Percentiles rank a stretch among this genome's conserved stretches.
Evolutionary conservation across 2,329 filamentous ascomycete species (phyloP).

Genomic region (Ophiostoma perfectum): DNA sequence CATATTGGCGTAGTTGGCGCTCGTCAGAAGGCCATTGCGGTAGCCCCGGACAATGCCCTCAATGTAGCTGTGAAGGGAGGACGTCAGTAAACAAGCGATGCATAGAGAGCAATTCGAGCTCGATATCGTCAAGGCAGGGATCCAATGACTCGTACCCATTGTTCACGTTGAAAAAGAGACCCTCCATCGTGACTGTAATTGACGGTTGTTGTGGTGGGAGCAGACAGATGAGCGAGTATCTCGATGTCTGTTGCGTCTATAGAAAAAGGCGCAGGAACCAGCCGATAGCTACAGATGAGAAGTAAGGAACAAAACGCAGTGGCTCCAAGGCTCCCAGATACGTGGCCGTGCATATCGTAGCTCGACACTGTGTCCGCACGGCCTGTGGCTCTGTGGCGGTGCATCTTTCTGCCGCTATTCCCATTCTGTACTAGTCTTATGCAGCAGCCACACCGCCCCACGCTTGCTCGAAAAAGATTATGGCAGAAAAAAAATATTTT

Average conservation of each 20-base stretch:
- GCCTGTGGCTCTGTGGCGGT: constrained; percentile 15
- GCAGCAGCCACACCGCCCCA: constrained; percentile 22
- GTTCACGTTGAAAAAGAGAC: constrained; percentile 89
- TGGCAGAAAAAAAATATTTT: constrained; percentile 28
- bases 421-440: constrained; percentile 21
- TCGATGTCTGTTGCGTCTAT: constrained; percentile 21
- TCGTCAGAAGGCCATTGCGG: constrained; percentile 84
- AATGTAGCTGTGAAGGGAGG: constrained; percentile 63
- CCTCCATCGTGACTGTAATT: constrained; percentile 62
- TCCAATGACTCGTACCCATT: constrained; percentile 60
- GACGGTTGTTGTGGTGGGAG: constrained; percentile 18
- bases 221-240: constrained; percentile 18
- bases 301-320: neutral
- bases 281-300: neutral
- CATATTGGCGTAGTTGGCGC: constrained; percentile 88
- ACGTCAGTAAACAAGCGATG: constrained; percentile 8
- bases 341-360: neutral
- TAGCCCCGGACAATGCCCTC: constrained; percentile 97
- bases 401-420: neutral
- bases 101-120: neutral
- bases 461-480: constrained; percentile 22
- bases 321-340: neutral
- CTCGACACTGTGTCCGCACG: neutral
- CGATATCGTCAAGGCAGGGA: neutral
- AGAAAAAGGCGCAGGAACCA: constrained; percentile 24